Percentiles rank a stretch among this genome's conserved stretches.
These are phyloP conservation scores for Trebouxiophyceae sp. DNA, from an alignment of 163 green algal genomes.

Conservation along the genomic window DNA sequence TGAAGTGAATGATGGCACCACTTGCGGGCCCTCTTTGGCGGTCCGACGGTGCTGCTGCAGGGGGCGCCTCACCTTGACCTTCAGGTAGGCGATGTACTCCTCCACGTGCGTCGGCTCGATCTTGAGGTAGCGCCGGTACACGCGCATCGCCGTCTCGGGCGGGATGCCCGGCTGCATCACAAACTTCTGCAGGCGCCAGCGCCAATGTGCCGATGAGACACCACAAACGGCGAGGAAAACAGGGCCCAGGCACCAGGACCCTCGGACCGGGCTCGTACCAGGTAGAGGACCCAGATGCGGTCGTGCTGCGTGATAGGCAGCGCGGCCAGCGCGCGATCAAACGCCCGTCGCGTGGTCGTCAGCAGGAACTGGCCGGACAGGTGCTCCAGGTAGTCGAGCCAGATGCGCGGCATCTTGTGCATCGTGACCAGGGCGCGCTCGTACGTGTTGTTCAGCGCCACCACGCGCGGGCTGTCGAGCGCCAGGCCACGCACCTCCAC, in stretches of 20 bases:
- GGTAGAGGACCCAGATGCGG: constrained; percentile 89
- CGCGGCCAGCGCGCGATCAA: constrained; percentile 83
- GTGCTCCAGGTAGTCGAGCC: constrained; percentile 87
- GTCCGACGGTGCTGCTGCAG: not conserved
- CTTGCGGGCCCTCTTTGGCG: not conserved
- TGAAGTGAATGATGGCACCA: not conserved
- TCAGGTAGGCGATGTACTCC: constrained; percentile 94
- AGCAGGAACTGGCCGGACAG: constrained; percentile 65
- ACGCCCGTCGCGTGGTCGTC: constrained; percentile 62
- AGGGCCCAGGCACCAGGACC: too few species aligned
- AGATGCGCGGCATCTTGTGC: constrained; percentile 98
- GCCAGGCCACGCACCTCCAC: constrained; percentile 52
- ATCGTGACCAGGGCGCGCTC: constrained; percentile 93
- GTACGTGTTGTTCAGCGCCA: constrained; percentile 82
- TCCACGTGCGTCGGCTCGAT: constrained; percentile 92
- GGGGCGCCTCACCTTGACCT: constrained; percentile 51
- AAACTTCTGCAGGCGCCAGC: constrained; percentile 64
- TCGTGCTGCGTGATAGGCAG: constrained; percentile 98
- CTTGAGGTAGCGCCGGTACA: constrained; percentile 96
- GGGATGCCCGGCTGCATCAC: constrained; percentile 77
- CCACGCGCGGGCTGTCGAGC: constrained; percentile 26
- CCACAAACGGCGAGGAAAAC: too few species aligned
- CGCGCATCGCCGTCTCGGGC: constrained; percentile 72
- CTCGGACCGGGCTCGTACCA: too few species aligned
- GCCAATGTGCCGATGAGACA: not conserved